Conservation (phyloP, 2,329 filamentous ascomycete species). For the Ploettnerulaceae sp. region DNA sequence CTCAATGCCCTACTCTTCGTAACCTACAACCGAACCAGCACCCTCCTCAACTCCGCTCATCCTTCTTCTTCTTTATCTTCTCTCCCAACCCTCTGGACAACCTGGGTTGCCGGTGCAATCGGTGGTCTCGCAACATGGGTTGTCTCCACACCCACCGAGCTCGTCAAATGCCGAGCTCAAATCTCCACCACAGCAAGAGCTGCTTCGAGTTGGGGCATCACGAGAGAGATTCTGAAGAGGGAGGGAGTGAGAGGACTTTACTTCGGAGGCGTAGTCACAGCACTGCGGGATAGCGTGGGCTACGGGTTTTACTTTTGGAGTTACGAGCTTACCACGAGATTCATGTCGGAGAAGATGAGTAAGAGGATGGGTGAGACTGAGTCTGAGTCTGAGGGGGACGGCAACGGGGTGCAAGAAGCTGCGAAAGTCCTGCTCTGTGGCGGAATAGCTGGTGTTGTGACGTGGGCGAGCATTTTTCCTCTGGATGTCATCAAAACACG, state of each 20-base stretch:
- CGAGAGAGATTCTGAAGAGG: constrained; percentile 52
- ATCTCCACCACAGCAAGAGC: constrained; percentile 40
- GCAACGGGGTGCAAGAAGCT: constrained; percentile 40
- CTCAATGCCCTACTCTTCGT: constrained; percentile 88
- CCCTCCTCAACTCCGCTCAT: constrained; percentile 45
- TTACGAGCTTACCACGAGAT: constrained; percentile 70
- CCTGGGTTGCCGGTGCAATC: constrained; percentile 74
- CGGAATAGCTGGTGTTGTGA: constrained; percentile 79
- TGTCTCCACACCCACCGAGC: constrained; percentile 82
- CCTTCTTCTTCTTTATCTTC: constrained; percentile 34
- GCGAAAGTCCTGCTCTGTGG: constrained; percentile 73
- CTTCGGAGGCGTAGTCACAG: constrained; percentile 75
- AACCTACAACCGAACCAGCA: constrained; percentile 81
- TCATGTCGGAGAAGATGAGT: constrained; percentile 37
- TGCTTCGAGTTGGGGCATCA: constrained; percentile 48
- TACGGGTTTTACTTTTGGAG: constrained; percentile 98
- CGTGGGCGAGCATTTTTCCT: constrained; percentile 88
- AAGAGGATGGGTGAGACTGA: constrained; percentile 16
- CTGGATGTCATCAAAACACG: constrained; percentile 89
- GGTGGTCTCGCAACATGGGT: constrained; percentile 83
- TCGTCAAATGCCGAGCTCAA: constrained; percentile 86
- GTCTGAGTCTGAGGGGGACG: too few species aligned
- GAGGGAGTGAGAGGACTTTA: constrained; percentile 70
- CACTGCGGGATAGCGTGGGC: constrained; percentile 79
- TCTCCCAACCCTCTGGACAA: constrained; percentile 54